Evolutionary conservation across 495 filamentous ascomycete species (phyloP).

Genomic region (Aspergillus olivimuriae): DNA sequence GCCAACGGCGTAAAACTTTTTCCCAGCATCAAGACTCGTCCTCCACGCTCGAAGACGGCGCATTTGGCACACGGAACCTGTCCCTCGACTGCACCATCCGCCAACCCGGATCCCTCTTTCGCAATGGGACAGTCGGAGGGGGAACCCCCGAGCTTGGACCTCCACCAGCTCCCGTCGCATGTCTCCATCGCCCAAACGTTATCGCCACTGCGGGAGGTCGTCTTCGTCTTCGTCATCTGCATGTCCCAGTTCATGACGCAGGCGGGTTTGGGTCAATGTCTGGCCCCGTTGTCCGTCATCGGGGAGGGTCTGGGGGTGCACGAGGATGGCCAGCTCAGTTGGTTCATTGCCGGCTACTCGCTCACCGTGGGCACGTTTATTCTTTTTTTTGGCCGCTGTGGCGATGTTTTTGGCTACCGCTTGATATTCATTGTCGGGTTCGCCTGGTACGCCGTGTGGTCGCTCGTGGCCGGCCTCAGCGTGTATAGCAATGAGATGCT

Average conservation of each 20-base stretch:
- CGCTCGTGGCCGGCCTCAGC: constrained; percentile 47
- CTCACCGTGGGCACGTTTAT: constrained; percentile 61
- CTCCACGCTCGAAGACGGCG: too few species aligned
- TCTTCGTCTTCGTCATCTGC: constrained; percentile 40
- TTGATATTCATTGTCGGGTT: constrained; percentile 54
- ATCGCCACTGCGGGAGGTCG: constrained; percentile 22
- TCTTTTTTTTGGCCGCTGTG: constrained; percentile 55
- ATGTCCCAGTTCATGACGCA: constrained; percentile 45
- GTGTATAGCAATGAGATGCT: constrained; percentile 30
- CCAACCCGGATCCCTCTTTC: too few species aligned
- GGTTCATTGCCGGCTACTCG: constrained; percentile 45
- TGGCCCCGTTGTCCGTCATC: constrained; percentile 38
- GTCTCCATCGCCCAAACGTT: background rate
- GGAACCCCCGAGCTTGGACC: too few species aligned
- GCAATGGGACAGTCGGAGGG: too few species aligned
- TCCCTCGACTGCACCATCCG: too few species aligned
- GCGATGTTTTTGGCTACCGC: constrained; percentile 60
- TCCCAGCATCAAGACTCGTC: too few species aligned
- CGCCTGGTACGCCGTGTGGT: constrained; percentile 58
- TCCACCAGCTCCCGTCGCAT: too few species aligned
- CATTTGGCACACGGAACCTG: too few species aligned
- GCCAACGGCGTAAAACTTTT: too few species aligned
- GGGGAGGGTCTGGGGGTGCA: constrained; percentile 35
- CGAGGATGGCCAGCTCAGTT: constrained; percentile 37
- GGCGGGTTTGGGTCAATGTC: constrained; percentile 30